Percentiles rank a stretch among this genome's conserved stretches.
phyloP scores from a whole-genome alignment of 2,329 filamentous ascomycete genomes.

The Penicillium digitatum region DNA sequence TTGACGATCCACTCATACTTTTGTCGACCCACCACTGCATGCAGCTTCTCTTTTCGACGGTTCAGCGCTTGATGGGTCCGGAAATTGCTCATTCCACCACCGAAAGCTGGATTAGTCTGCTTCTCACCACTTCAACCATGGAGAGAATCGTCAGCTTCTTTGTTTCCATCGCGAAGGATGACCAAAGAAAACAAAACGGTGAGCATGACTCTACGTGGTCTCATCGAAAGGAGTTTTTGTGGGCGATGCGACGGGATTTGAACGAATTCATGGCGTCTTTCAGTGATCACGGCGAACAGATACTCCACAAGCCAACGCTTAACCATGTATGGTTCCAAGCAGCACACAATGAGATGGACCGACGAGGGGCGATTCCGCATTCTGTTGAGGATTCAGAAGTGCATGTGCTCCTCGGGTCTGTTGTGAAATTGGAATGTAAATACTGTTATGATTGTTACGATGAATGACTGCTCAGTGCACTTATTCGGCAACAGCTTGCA shows the following conservation, averaged over 20 bases:
- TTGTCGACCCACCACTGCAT: slow-evolving; percentile 26
- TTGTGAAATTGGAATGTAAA: slow-evolving; percentile 17
- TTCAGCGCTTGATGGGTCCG: slow-evolving; percentile 26
- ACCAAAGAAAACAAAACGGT: slow-evolving; percentile 1
- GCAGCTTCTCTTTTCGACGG: slow-evolving; percentile 23
- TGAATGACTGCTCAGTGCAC: not conserved
- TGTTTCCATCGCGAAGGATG: slow-evolving; percentile 18
- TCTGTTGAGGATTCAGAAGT: slow-evolving; percentile 15
- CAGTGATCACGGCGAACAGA: not conserved
- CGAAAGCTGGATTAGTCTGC: slow-evolving; percentile 25
- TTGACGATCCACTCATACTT: slow-evolving; percentile 22
- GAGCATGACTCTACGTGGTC: slow-evolving; percentile 18
- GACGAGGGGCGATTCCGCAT: slow-evolving; percentile 23
- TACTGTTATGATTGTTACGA: slow-evolving; percentile 21
- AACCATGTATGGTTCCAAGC: slow-evolving; percentile 26
- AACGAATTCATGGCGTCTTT: slow-evolving; percentile 16
- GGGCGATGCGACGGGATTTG: slow-evolving; percentile 25
- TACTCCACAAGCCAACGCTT: slow-evolving; percentile 7
- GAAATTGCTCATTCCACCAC: slow-evolving; percentile 22
- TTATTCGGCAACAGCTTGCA: not conserved
- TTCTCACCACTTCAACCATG: slow-evolving; percentile 28
- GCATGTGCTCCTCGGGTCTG: slow-evolving; percentile 21
- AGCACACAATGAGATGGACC: slow-evolving; percentile 20
- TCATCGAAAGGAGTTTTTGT: slow-evolving; percentile 24
- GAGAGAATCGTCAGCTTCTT: slow-evolving; percentile 26